Conservation (phyloP, 129 eudicot genomes). For the Silybum marianum region DNA sequence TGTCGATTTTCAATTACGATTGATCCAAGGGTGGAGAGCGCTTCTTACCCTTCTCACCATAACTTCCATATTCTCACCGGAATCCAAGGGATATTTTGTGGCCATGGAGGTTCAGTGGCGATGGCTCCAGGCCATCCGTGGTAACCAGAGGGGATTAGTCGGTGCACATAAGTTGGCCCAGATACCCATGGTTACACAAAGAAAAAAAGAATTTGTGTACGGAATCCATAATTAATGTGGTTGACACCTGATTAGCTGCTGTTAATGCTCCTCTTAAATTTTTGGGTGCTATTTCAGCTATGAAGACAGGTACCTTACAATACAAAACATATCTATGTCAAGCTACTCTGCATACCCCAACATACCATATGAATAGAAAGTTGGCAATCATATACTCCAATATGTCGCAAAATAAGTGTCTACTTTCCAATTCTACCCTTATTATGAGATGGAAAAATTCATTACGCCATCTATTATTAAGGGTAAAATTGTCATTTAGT, state of each 20-base stretch:
- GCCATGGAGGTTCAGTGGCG: neutral
- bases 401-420: neutral
- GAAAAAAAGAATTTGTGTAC: neutral
- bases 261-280: conserved; percentile 89
- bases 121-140: neutral
- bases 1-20: too few species aligned
- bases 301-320: conserved; percentile 72
- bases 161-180: neutral
- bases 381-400: neutral
- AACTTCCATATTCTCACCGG: too few species aligned
- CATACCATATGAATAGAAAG: neutral
- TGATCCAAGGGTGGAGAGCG: too few species aligned
- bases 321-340: conserved; percentile 10
- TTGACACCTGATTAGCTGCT: conserved; percentile 79
- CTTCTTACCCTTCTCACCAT: too few species aligned
- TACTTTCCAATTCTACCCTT: neutral
- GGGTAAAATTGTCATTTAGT: neutral
- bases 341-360: conserved; percentile 1
- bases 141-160: neutral
- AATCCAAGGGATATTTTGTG: neutral
- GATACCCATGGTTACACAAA: neutral
- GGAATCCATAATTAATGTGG: neutral
- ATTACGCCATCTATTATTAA: neutral
- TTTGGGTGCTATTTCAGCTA: conserved; percentile 94
- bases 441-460: neutral